A percentile compares a stretch with the other conserved stretches of the same genome.
These are phyloP conservation scores for Podospora conica DNA, from an alignment of 495 filamentous ascomycete species.

Conservation along the genomic window DNA sequence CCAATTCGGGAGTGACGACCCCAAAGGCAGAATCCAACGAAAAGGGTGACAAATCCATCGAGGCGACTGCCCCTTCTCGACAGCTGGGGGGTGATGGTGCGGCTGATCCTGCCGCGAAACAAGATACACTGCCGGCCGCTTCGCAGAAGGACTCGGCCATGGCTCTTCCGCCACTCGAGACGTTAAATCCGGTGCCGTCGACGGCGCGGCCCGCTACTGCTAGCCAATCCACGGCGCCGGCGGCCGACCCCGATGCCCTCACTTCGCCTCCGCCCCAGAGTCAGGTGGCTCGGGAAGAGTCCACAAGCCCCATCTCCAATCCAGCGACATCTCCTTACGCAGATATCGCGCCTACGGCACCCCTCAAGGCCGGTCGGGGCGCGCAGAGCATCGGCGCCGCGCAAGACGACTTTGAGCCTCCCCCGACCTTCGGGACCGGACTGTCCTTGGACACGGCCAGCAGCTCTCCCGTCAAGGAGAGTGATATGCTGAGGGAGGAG, in stretches of 20 bases:
- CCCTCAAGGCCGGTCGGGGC: conserved; percentile 40
- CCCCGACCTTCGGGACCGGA: conserved; percentile 41
- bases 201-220: background rate
- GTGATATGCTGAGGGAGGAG: conserved; percentile 69
- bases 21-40: conserved; percentile 20
- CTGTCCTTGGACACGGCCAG: conserved; percentile 52
- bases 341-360: conserved; percentile 41
- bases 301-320: conserved; percentile 14
- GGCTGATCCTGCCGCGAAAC: background rate
- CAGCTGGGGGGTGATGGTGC: background rate
- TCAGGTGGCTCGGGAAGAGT: background rate
- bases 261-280: background rate
- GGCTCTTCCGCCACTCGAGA: background rate
- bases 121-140: background rate
- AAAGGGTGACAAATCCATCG: background rate
- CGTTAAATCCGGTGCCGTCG: background rate
- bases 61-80: conserved; percentile 4
- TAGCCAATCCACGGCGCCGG: background rate
- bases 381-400: conserved; percentile 12
- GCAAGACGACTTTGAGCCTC: conserved; percentile 20
- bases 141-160: background rate
- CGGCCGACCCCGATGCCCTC: background rate
- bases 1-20: conserved; percentile 14
- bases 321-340: conserved; percentile 12
- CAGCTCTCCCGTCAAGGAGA: conserved; percentile 59